phyloP scores from a whole-genome alignment of 1,284 basidiomycete genomes.

The Somion occarium region DNA sequence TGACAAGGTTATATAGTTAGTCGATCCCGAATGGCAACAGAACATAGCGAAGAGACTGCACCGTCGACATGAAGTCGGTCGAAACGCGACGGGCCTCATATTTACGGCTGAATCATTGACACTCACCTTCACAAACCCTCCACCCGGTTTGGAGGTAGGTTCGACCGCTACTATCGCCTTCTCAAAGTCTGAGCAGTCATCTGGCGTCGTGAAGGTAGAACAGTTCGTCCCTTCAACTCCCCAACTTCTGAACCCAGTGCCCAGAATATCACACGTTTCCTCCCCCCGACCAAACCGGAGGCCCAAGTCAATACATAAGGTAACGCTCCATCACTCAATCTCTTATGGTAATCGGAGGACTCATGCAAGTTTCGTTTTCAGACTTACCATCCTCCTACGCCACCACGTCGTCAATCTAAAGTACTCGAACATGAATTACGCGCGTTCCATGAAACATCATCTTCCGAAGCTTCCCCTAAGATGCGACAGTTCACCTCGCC shows the following conservation, averaged over 20 bases:
- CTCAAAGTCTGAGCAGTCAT: too few relatives aligned
- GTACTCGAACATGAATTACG: background rate
- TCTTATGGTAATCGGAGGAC: too few relatives aligned
- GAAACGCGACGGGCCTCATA: too few relatives aligned
- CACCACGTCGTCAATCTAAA: background rate
- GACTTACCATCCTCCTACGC: background rate
- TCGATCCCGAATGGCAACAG: background rate
- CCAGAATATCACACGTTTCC: background rate
- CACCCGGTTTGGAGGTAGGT: too few relatives aligned
- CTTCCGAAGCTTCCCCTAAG: background rate
- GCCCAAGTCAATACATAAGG: background rate
- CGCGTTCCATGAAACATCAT: background rate
- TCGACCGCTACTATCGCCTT: too few relatives aligned
- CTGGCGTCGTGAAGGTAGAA: too few relatives aligned
- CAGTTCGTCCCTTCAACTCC: background rate
- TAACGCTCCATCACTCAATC: too few relatives aligned
- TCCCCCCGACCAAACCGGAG: background rate
- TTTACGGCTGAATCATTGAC: too few relatives aligned
- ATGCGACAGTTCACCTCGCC: background rate
- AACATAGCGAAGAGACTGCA: background rate
- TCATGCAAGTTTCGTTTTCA: background rate
- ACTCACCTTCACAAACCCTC: too few relatives aligned
- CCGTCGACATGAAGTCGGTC: background rate
- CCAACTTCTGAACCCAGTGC: background rate
- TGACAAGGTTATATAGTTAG: background rate